These are phyloP conservation scores for Venturia aucupariae DNA, from an alignment of 2,329 filamentous ascomycete species.

Conservation along the genomic window DNA sequence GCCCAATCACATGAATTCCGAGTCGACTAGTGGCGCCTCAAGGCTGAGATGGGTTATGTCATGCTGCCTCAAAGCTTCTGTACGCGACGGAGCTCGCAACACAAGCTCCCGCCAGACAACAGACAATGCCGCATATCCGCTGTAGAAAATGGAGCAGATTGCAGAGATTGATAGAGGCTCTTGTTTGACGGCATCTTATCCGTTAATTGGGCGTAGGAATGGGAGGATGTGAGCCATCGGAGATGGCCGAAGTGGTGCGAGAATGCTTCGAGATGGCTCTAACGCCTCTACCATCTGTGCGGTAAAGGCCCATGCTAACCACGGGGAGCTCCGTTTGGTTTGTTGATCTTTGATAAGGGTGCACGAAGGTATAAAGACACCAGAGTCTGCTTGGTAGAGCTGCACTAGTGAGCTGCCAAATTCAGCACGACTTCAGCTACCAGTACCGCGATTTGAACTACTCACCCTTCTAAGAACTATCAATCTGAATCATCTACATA, in stretches of 20 bases:
- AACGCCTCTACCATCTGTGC: not conserved
- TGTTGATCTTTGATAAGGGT: constrained; percentile 2
- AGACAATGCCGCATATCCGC: constrained; percentile 1
- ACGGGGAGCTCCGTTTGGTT: constrained; percentile 1
- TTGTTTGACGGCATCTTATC: constrained; percentile 2
- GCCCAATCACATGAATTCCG: not conserved
- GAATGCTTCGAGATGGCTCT: constrained; percentile 1
- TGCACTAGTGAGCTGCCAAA: not conserved
- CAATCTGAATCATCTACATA: constrained; percentile 12
- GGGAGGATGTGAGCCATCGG: not conserved
- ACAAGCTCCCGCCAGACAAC: not conserved
- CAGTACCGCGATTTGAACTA: not conserved
- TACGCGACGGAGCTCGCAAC: not conserved
- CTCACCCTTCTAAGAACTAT: not conserved
- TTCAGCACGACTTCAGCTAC: not conserved
- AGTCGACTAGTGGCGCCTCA: not conserved
- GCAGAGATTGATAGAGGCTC: not conserved
- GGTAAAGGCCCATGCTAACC: not conserved
- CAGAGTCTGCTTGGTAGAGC: not conserved
- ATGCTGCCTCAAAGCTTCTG: not conserved
- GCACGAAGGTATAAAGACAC: not conserved
- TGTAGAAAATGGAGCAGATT: not conserved
- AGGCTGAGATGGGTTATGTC: constrained; percentile 1
- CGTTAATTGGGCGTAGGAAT: not conserved
- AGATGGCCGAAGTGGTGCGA: not conserved